Evolutionary conservation across 2,329 filamentous ascomycete species (phyloP), one percentile per base, ranked within the genome.

Genomic region (Helotiales sp.): DNA sequence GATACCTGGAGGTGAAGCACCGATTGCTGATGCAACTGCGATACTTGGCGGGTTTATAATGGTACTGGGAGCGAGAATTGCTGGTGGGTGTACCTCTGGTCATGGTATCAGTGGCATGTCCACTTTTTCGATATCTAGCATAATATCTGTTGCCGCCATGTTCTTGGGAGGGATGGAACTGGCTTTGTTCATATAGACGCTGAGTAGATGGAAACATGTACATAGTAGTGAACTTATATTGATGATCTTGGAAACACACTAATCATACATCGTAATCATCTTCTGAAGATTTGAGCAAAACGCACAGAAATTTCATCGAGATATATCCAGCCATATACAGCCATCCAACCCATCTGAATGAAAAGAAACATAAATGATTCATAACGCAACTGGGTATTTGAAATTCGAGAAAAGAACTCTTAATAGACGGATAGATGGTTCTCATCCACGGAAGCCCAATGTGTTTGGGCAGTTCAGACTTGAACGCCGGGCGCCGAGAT

Each of bases 101-200:
- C 89, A 91, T 74, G 89, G 89, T 0, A 87, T 91, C 68, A 89
- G 86, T 65, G 89, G 89, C 0, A 82, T 90, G 71, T 85, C 86
- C 17, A 79, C 88, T 65, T 79, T 90, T 61, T 87, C 85, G 0
- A 77, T 84, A 7, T 85, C 87, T 6, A 90, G 88, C 73, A 80
- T 89, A 62, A 76, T 90, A 17, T 88, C 87, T 0, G 86, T 89
- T 37, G 83, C 77, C 2, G 79, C 82, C 5, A 83, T 86, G 69
- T 89, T 90, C 78, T 81, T 75, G 1, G 81, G 81, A 0, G 87
- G 86, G 4, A 79, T 82, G 43, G 73, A 64, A 5, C 49, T 69
- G 11, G 59, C 67, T 30, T 22, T 63, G 50, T 43, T 57, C 8
- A 15, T 58, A 40, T 57, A 37, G 52, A 57, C 3, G 7, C 13